Evolutionary conservation across 2,329 filamentous ascomycete genomes (phyloP), one percentile per base, ranked within the genome.

Genomic region (Xylariomycetidae sp.): DNA sequence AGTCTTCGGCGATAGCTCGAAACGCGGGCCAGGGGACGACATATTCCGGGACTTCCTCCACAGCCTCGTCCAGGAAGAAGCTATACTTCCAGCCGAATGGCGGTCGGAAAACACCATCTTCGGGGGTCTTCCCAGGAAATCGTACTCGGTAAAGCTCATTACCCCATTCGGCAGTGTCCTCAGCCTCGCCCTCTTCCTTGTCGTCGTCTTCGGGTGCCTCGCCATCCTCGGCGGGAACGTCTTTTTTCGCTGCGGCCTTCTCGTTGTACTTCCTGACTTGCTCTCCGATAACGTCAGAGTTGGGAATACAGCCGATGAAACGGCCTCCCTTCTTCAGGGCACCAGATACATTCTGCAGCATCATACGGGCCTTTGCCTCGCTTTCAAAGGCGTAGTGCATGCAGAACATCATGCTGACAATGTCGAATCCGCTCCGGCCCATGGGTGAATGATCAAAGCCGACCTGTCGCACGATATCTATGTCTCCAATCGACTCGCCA

Each of bases 331-430:
- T 95, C 59, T 90, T 95, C 51, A 98, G 62, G 2, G 85, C 76
- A 1, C 88, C 85, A 0, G 92, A 82, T 3, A 98, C 90, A 53
- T 98, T 98, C 51, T 80, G 76, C 35, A 98, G 72, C 92, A 98
- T 96, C 42, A 78, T 85, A 27, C 87, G 78, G 2, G 90, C 87
- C 59, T 95, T 93, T 29, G 78, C 76, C 59, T 98, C 90, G 32
- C 72, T 86, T 65, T 96, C 92, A 49, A 96, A 98, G 5, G 92
- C 89, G 58, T 98, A 98, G 64, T 98, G 92, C 79, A 98, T 92
- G 52, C 88, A 93, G 60, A 98, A 98, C 92, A 98, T 98, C 77
- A 95, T 95, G 54, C 83, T 88, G 43, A 98, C 90, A 25, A 96
- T 85, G 56, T 98, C 92, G 50, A 96, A 98, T 4, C 90, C 89